Evolutionary conservation across 2,329 filamentous ascomycete genomes (phyloP).

Genomic region (Fragosphaeria purpurea): DNA sequence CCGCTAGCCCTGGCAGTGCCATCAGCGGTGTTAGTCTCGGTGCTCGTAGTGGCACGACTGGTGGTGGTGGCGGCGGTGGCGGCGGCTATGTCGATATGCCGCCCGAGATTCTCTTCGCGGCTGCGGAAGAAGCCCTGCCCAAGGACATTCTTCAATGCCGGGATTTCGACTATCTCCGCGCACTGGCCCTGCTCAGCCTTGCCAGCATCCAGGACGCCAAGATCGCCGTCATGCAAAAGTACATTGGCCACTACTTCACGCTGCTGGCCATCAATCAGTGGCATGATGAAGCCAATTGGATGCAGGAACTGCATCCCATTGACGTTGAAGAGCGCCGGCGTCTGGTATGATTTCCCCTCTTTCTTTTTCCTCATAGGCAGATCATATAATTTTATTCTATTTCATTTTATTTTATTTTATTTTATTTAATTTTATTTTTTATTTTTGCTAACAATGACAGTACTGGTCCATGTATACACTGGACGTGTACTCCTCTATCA

Average conservation of each 20-base stretch:
- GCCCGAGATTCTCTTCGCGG: conserved; percentile 16
- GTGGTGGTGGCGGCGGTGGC: neutral
- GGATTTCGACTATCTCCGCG: conserved; percentile 17
- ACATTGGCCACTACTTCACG: conserved; percentile 18
- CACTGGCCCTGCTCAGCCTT: conserved; percentile 15
- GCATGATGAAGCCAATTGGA: conserved; percentile 19
- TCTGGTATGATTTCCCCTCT: conserved; percentile 5
- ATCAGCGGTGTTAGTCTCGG: neutral
- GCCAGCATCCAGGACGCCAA: conserved; percentile 18
- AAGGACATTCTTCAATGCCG: conserved; percentile 13
- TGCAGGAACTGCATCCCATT: conserved; percentile 5
- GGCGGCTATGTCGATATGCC: conserved; percentile 6
- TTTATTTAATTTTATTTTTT: neutral
- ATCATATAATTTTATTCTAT: too few species aligned
- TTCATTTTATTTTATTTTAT: neutral
- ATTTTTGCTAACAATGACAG: conserved; percentile 16
- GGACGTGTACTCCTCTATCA: conserved; percentile 42
- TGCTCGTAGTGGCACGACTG: neutral
- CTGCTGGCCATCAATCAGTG: conserved; percentile 17
- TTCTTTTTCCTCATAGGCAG: too few species aligned
- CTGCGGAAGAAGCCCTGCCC: conserved; percentile 16
- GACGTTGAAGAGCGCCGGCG: conserved; percentile 16
- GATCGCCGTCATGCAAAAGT: conserved; percentile 18
- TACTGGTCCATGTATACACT: conserved; percentile 50
- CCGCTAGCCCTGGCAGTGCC: conserved; percentile 2